Base-by-base conservation (phyloP, 805 yeast species). In the Schizosaccharomyces lindneri region DNA sequence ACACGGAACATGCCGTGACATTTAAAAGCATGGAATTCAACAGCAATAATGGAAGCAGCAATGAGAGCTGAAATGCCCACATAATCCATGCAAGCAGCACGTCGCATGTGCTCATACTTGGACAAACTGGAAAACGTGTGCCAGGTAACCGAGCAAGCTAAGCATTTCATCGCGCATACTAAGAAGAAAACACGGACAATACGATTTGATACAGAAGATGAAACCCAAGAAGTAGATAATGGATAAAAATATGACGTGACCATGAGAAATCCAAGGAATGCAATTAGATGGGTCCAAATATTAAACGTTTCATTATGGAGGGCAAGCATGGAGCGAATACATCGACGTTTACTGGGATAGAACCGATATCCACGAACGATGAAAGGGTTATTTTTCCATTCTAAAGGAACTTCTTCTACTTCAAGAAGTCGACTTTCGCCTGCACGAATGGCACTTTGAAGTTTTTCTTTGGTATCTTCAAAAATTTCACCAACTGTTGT, bases 31-130 rank as follows among this genome's bases (percentile, higher is more conserved):
- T 86, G 79, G 70, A 86, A 88, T 71, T 90, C 95, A 0, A 90
- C 83, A 3, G 95, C 81, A 57, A 93, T 74, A 59, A 93, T 84
- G 2, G 95, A 85, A 17, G 95, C 90, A 0, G 95, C 84, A 66
- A 90, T 89, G 65, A 93, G 74, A 15, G 88, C 78, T 0, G 97
- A 87, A 66, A 90, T 90, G 1, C 98, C 98, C 5, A 95, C 84
- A 71, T 90, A 90, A 73, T 90, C 98, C 55, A 89, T 81, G 71
- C 98, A 93, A 0, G 96, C 96, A 72, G 85, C 87, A 61, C 81
- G 79, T 65, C 82, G 77, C 69, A 95, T 78, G 64, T 81, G 70
- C 24, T 74, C 67, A 27, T 36, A 27, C 51, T 65, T 65, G 24
- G 65, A 67, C 57, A 84, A 71, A 64, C 87, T 82, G 63, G 84